phyloP scores from a whole-genome alignment of 352 stramenopile genomes.

The Phytophthora quininea region DNA sequence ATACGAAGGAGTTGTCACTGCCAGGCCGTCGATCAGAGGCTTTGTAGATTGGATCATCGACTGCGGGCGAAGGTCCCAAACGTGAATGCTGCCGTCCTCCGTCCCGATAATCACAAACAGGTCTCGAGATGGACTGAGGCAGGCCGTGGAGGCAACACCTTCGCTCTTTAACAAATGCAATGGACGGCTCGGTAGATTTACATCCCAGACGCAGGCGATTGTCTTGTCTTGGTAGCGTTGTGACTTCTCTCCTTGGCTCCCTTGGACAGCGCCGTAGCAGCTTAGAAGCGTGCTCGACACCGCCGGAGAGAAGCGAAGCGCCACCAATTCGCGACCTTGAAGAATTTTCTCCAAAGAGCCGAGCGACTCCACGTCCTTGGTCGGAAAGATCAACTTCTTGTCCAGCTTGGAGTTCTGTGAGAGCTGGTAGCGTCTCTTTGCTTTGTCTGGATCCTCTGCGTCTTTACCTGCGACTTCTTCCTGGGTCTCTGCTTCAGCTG shows the following conservation, averaged over 20 bases:
- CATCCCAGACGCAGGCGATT: constrained; percentile 69
- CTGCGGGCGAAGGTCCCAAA: constrained; percentile 66
- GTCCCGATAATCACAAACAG: constrained; percentile 60
- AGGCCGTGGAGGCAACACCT: constrained; percentile 43
- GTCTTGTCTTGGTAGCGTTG: constrained; percentile 44
- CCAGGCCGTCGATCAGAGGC: constrained; percentile 26
- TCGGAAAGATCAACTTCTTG: constrained; percentile 34
- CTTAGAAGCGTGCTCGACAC: constrained; percentile 58
- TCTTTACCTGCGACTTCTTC: constrained; percentile 19
- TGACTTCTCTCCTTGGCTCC: neutral
- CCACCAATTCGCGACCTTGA: constrained; percentile 34
- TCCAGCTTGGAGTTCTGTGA: constrained; percentile 45
- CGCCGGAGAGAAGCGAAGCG: constrained; percentile 52
- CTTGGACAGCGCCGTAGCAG: constrained; percentile 35
- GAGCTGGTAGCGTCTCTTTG: constrained; percentile 33
- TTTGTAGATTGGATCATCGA: constrained; percentile 24
- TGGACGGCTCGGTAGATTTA: constrained; percentile 54
- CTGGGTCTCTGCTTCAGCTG: constrained; percentile 16
- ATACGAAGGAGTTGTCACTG: constrained; percentile 55
- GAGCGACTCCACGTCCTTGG: constrained; percentile 20
- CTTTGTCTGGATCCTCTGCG: constrained; percentile 12
- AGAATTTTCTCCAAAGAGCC: constrained; percentile 36
- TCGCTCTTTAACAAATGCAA: constrained; percentile 58
- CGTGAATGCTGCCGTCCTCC: constrained; percentile 67
- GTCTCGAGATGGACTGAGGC: constrained; percentile 55